These are phyloP conservation scores for Onygenales sp. DNA, from an alignment of 2,329 filamentous ascomycete species.

Conservation along the genomic window DNA sequence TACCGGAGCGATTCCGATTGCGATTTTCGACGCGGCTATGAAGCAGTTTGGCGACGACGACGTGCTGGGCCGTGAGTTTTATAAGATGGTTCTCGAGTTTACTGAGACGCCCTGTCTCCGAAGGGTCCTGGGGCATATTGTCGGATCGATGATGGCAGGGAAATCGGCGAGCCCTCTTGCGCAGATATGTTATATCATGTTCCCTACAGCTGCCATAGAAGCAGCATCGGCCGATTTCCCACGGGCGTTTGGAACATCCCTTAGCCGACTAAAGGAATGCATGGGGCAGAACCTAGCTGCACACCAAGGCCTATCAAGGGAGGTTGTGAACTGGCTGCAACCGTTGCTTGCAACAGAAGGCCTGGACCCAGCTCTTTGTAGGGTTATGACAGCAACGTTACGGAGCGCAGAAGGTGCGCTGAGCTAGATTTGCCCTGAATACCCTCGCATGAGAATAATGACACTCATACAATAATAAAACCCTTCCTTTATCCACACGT, in stretches of 20 bases:
- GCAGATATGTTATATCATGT: slow-evolving; percentile 60
- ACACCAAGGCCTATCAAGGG: slow-evolving; percentile 32
- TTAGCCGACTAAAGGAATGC: slow-evolving; percentile 52
- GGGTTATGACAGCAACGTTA: slow-evolving; percentile 38
- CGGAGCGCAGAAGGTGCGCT: slow-evolving; percentile 20
- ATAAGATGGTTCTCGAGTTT: slow-evolving; percentile 67
- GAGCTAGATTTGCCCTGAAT: slow-evolving; percentile 6
- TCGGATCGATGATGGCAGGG: slow-evolving; percentile 50
- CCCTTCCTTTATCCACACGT: not conserved
- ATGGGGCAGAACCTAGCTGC: slow-evolving; percentile 24
- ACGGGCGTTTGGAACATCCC: slow-evolving; percentile 54
- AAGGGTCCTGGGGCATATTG: slow-evolving; percentile 63
- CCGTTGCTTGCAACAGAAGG: slow-evolving; percentile 35
- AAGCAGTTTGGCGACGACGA: slow-evolving; percentile 64
- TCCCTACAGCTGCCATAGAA: slow-evolving; percentile 58
- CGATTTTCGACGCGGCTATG: slow-evolving; percentile 79
- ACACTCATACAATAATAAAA: not conserved
- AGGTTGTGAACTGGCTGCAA: slow-evolving; percentile 41
- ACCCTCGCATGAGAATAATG: not conserved
- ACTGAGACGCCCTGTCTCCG: slow-evolving; percentile 53
- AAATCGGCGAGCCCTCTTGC: slow-evolving; percentile 55
- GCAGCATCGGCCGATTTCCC: slow-evolving; percentile 62
- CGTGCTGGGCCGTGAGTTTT: slow-evolving; percentile 64
- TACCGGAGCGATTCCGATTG: slow-evolving; percentile 85
- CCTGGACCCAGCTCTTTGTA: slow-evolving; percentile 44